Conservation (phyloP, 805 yeast species). For the Zygotorulaspora danielsina region DNA sequence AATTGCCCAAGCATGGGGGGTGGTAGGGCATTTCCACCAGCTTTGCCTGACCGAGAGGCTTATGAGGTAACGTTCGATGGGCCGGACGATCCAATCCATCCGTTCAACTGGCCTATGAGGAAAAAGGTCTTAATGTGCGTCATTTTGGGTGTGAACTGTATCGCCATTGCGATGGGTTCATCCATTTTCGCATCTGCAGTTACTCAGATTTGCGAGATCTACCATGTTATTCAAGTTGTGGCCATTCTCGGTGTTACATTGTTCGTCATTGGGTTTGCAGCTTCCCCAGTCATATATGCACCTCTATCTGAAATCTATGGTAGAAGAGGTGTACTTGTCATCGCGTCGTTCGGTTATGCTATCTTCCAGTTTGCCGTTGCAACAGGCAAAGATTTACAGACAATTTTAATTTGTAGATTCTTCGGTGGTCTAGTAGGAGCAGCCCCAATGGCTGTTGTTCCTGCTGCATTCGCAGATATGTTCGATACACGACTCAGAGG, state of each 20-base stretch:
- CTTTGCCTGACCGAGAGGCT: slow-evolving; percentile 48
- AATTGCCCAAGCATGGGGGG: slow-evolving; percentile 63
- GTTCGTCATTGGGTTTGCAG: slow-evolving; percentile 88
- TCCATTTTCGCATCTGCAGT: slow-evolving; percentile 73
- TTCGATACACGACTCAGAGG: slow-evolving; percentile 67
- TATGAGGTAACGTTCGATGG: slow-evolving; percentile 75
- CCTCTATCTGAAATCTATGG: slow-evolving; percentile 80
- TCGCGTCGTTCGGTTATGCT: slow-evolving; percentile 53
- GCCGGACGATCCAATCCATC: slow-evolving; percentile 71
- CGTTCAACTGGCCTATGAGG: slow-evolving; percentile 65
- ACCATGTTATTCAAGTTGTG: slow-evolving; percentile 60
- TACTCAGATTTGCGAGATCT: slow-evolving; percentile 45
- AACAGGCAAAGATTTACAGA: slow-evolving; percentile 71
- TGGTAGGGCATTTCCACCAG: slow-evolving; percentile 58
- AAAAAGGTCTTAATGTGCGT: slow-evolving; percentile 45
- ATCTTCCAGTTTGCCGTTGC: slow-evolving; percentile 71
- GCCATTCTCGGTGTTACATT: slow-evolving; percentile 72
- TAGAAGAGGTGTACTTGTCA: slow-evolving; percentile 55
- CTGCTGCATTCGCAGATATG: slow-evolving; percentile 83
- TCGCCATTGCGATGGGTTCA: slow-evolving; percentile 67
- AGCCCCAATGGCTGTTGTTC: slow-evolving; percentile 79
- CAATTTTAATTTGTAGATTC: slow-evolving; percentile 71
- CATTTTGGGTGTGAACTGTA: slow-evolving; percentile 47
- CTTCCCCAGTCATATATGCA: slow-evolving; percentile 90
- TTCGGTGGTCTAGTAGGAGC: slow-evolving; percentile 80